Base-by-base conservation (phyloP, 2,329 filamentous ascomycete species). In the Herpotrichia juniperi region DNA sequence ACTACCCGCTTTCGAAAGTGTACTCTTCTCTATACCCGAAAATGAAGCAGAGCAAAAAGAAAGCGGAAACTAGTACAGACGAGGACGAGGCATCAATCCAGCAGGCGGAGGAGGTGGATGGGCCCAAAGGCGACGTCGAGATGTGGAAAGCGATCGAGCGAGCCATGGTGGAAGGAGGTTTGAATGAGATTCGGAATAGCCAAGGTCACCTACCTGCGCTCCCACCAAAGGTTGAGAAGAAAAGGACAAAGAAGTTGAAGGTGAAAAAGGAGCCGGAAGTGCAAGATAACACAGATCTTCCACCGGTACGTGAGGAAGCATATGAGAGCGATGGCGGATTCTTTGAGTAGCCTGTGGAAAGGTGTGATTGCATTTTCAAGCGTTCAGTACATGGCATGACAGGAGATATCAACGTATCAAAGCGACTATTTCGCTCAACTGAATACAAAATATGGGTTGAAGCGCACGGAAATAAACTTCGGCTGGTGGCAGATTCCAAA, bases 71-170 rank as follows among this genome's bases (percentile, higher is more conserved):
- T 4, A 40, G 52, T 35, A 67, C 64, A 31, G 71, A 68, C 3
- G 58, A 56, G 6, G 59, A 59, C 1, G 57, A 57, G 14, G 66
- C 54, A 47, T 57, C 48, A 61, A 69, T 49, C 57, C 75, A 67
- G 22, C 63, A 66, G n/a, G 62, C 62, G 31, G 64, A 57, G 53
- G 56, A 58, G 11, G 64, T 67, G 2, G 72, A 77, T 45, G 76
- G 75, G n/a, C 55, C 64, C 7, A 75, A 78, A 70, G 78, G 78
- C 16, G 74, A 81, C 57, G 79, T 81, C 6, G 79, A 83, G n/a
- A 82, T 92, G 77, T 92, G 89, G 89, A 74, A 75, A 14, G 74
- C 80, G 12, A 81, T 93, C 16, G 87, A 90, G 74, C 78, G 83
- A 63, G 81, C 86, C 11, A 85, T 88, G 78, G 75, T 78, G 47